Conservation (phyloP, 2,329 filamentous ascomycete species). For the Curvularia hawaiiensis region DNA sequence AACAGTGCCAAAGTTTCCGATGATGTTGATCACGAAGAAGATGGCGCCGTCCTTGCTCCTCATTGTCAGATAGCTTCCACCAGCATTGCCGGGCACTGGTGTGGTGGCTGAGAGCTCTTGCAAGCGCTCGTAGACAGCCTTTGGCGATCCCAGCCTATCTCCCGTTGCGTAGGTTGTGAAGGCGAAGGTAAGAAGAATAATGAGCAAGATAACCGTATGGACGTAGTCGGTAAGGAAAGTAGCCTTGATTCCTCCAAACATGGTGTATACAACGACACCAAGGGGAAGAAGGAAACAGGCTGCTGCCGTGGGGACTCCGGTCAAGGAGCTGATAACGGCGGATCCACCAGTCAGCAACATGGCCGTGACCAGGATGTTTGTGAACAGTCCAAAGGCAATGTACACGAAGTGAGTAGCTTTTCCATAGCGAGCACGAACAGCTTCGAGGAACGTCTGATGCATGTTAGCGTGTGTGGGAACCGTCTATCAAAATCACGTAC, state of each 20-base stretch:
- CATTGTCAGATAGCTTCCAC: constrained; percentile 89
- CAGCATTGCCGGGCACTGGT: constrained; percentile 77
- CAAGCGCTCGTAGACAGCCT: constrained; percentile 78
- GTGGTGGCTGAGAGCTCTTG: constrained; percentile 68
- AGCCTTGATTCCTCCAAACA: constrained; percentile 73
- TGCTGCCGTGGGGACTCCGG: constrained; percentile 76
- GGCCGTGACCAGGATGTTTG: constrained; percentile 83
- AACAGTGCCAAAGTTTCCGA: constrained; percentile 82
- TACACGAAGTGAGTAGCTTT: constrained; percentile 74
- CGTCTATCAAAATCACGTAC: constrained; percentile 13
- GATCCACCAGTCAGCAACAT: constrained; percentile 87
- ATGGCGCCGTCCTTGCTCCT: constrained; percentile 77
- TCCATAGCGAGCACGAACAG: constrained; percentile 83
- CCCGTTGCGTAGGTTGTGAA: constrained; percentile 81
- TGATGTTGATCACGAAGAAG: constrained; percentile 90
- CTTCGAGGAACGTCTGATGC: constrained; percentile 78
- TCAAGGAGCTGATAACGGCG: constrained; percentile 59
- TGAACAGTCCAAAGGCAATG: constrained; percentile 80
- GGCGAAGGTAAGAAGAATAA: constrained; percentile 84
- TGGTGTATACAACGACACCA: constrained; percentile 81
- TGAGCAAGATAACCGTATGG: constrained; percentile 80
- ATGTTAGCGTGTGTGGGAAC: neutral
- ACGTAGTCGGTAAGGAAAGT: constrained; percentile 78
- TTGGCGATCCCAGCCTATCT: constrained; percentile 72
- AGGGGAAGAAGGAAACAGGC: constrained; percentile 84